These are phyloP conservation scores for Puccinia horiana DNA, from an alignment of 1,284 basidiomycete genomes.

Conservation along the genomic window DNA sequence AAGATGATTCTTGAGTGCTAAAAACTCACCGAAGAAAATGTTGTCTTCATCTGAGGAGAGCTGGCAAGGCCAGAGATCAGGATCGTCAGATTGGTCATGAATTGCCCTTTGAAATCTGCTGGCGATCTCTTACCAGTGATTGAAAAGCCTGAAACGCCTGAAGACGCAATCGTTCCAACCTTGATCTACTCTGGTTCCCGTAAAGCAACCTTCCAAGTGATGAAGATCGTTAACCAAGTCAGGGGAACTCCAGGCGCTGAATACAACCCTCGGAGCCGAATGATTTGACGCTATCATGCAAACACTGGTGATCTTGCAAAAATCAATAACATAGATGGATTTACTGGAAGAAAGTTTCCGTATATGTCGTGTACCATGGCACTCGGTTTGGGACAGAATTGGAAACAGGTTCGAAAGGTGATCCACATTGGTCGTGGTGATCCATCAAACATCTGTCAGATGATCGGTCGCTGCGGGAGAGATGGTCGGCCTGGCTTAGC, in stretches of 20 bases:
- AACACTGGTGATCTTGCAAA: neutral
- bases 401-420: too few relatives aligned
- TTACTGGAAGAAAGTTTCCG: neutral
- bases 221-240: neutral
- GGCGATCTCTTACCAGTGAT: neutral
- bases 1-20: too few relatives aligned
- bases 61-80: slow-evolving; percentile 1
- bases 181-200: neutral
- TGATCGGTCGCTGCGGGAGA: too few relatives aligned
- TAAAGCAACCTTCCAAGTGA: neutral
- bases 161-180: neutral
- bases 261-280: too few relatives aligned
- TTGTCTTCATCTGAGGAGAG: neutral
- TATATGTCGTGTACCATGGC: neutral
- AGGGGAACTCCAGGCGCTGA: neutral
- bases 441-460: too few relatives aligned
- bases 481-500: too few relatives aligned
- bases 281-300: too few relatives aligned
- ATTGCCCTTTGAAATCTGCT: neutral
- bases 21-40: neutral
- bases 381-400: too few relatives aligned
- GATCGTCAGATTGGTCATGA: neutral
- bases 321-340: neutral
- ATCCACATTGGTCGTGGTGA: too few relatives aligned
- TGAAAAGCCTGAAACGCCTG: neutral